Conservation (phyloP, 179 eudicot species). For the Beta lomatogona region DNA sequence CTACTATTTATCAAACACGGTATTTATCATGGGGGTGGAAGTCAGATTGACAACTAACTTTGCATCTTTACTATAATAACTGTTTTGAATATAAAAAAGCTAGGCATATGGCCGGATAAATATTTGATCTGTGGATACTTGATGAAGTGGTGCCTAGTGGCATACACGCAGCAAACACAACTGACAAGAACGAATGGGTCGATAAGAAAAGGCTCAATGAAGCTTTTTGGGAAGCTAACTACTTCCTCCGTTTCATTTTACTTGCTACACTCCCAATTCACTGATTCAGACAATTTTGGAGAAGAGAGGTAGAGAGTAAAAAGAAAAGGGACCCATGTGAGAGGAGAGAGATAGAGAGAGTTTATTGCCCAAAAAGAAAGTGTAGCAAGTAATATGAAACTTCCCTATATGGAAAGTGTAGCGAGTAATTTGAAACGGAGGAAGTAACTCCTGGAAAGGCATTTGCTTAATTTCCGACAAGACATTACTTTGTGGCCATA, state of each 20-base stretch:
- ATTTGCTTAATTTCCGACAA: not conserved
- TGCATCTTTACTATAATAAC: not conserved
- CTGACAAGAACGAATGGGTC: not conserved
- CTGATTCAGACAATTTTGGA: too few species aligned
- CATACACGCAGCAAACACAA: constrained; percentile 1
- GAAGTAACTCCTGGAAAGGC: not conserved
- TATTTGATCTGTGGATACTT: not conserved
- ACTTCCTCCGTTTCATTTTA: too few species aligned
- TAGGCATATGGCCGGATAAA: not conserved
- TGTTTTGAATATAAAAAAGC: not conserved
- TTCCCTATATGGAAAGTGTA: too few species aligned
- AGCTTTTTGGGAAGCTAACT: not conserved
- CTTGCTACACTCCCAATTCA: too few species aligned
- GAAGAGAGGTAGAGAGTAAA: too few species aligned
- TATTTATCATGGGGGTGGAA: too few species aligned
- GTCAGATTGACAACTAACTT: not conserved
- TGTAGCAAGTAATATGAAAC: too few species aligned
- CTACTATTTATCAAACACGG: too few species aligned
- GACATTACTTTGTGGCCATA: not conserved
- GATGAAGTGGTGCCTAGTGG: not conserved
- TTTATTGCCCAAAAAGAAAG: too few species aligned
- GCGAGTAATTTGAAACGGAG: too few species aligned
- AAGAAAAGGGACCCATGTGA: too few species aligned
- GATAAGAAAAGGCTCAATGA: not conserved
- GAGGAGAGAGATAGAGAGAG: too few species aligned